These are phyloP conservation scores for Laburnicola sp. DNA, from an alignment of 2,329 filamentous ascomycete genomes.

Conservation along the genomic window DNA sequence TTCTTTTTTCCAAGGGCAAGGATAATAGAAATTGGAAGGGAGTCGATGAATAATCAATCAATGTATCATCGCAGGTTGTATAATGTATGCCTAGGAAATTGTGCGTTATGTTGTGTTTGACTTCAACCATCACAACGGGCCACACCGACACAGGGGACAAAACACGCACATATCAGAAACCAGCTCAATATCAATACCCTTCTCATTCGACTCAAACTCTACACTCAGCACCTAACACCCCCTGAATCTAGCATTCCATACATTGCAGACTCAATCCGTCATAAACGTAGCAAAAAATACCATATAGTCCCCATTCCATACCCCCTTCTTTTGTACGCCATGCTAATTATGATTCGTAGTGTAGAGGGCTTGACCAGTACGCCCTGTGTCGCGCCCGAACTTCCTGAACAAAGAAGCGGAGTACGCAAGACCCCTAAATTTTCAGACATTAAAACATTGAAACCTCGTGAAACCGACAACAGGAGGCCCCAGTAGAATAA, in stretches of 20 bases:
- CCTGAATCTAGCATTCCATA: background rate
- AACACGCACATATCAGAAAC: no score
- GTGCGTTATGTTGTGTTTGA: no score
- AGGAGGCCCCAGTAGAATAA: background rate
- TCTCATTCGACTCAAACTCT: background rate
- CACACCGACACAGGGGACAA: no score
- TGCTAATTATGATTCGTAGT: conserved; percentile 1
- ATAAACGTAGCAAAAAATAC: background rate
- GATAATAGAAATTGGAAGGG: no score
- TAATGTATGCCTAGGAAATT: no score
- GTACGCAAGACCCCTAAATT: background rate
- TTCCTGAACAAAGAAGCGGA: background rate
- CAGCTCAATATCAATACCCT: background rate
- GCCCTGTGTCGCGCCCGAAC: background rate
- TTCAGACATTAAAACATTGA: conserved; percentile 1
- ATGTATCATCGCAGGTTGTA: no score
- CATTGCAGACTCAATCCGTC: background rate
- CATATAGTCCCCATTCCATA: background rate
- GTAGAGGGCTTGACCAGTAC: background rate
- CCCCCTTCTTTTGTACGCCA: conserved; percentile 5
- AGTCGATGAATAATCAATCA: no score
- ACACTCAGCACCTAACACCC: background rate
- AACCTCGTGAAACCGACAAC: background rate
- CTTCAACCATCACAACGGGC: no score
- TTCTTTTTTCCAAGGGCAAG: no score